Evolutionary conservation across 2,329 filamentous ascomycete species (phyloP), one percentile per base, ranked within the genome.

Genomic region (Aciculosporium take): DNA sequence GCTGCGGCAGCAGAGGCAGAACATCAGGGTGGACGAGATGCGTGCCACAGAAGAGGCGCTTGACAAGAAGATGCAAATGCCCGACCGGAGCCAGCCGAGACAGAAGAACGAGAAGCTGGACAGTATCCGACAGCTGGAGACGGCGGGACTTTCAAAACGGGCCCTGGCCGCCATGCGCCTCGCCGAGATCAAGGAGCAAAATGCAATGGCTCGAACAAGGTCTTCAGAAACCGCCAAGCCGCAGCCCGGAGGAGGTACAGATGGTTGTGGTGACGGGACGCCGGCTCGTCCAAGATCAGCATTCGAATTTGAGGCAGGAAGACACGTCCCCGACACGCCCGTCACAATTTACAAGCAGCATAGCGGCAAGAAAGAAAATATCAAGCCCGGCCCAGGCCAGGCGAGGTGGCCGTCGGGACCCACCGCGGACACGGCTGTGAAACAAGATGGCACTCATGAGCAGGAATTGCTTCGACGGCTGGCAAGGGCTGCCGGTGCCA

Each of bases 111-210:
- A 61, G n/a, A 67, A 66, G 38, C 49, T 74, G 7, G 69, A 74
- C 33, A 67, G 71, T 21, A 65, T 74, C 35, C 56, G 61, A 29
- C 58, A 60, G 34, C 57, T 60, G 18, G 68, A 72, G 49, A 57
- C 57, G 36, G 59, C 64, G 24, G 62, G 61, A 2, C 49, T 68
- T 21, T 68, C 72, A 5, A 67, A 56, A 42, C 61, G 66, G 39
- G 64, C 65, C 2, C 53, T 71, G 13, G 66, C 71, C n/a, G 62
- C 63, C 6, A 65, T 67, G 40, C 62, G 64, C 25, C 55, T 76
- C 3, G 70, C 68, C 27, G 71, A 74, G 52, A 73, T 74, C 41
- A 62, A 66, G 30, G 67, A 71, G 41, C 61, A 56, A 43, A 72
- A 75, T 50, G 63, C 65, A 28, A 58, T 61, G 46, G 62, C 64